Evolutionary conservation across 1,284 basidiomycete species (phyloP), one percentile per base, ranked within the genome.

Genomic region (Caloboletus firmus): DNA sequence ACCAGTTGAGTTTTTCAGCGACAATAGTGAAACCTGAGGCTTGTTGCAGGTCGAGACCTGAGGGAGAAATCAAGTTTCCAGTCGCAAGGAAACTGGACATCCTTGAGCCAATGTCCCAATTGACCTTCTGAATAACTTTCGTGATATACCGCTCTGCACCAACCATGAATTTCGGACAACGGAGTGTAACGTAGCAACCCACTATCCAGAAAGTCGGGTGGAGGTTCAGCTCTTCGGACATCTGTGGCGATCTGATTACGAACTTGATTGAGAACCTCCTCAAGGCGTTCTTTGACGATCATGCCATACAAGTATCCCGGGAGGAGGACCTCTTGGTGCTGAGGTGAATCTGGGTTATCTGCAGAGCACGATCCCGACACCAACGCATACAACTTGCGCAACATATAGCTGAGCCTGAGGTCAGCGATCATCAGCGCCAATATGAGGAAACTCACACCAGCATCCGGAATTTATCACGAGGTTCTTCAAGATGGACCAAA

Each of bases 1-100:
- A 91, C 84, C 96, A 99, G 74, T 99, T 99, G 60, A 99, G 82
- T 76, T 99, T 99, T 75, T 99, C 97, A 3, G 96, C 97, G 43
- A 99, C 91, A 64, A 99, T 96, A 5, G 97, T 98, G 76, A 97
- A 99, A 44, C 97, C 97, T 17, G 93, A 91, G 0, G 94, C 90
- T 75, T 99, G 97, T 71, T 99, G 96, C 18, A 99, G 77, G 74
- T 99, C 97, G 51, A 99, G 86, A 58, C 97, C 97, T 0, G 93
- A 90, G 0, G 93, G 94, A 8, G 97, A 98, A 45, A 95, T 83
- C 26, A 99, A 79, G 71, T 99, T 99, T 45, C 97, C 97, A 3
- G 97, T 99, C 12, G 97, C 97, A 31, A 99, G 83, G 80, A 99
- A 99, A 68, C 96, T 96, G 20, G 92, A 80, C 65, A 99, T 79